Percentiles rank a stretch among this genome's conserved stretches.
Evolutionary conservation across 257 asterid species (phyloP).

Genomic region (Salvia rosmarinus): DNA sequence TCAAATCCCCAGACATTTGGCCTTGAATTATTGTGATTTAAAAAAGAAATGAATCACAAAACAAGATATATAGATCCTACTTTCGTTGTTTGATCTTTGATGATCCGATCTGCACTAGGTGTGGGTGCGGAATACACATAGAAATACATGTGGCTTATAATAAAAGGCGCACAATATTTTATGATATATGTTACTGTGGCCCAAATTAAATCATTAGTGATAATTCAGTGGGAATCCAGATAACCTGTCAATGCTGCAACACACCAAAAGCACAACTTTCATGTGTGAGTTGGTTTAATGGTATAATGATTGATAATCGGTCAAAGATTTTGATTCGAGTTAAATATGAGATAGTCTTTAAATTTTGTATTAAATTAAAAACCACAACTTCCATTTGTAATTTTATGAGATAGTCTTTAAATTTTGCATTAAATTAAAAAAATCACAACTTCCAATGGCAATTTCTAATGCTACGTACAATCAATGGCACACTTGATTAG

Average conservation of each 20-base stretch:
- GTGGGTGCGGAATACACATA: not conserved
- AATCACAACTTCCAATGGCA: conserved; percentile 21
- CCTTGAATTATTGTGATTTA: no score
- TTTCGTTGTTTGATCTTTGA: not conserved
- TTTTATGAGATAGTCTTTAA: no score
- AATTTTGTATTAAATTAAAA: no score
- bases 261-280: conserved; percentile 31
- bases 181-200: not conserved
- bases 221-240: conserved; percentile 29
- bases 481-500: not conserved
- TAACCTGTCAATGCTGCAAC: conserved; percentile 29
- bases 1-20: no score
- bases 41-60: no score
- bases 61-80: no score
- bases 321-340: no score
- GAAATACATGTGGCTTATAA: conserved; percentile 12
- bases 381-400: no score
- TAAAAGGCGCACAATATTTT: conserved; percentile 9
- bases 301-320: no score
- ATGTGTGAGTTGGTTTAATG: no score
- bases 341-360: no score
- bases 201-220: conserved; percentile 12
- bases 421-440: no score
- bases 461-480: not conserved
- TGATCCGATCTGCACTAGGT: not conserved